A percentile compares a stretch with the other conserved stretches of the same genome.
Evolutionary conservation across 2,329 filamentous ascomycete species (phyloP).

Genomic region (Polychaeton citri): DNA sequence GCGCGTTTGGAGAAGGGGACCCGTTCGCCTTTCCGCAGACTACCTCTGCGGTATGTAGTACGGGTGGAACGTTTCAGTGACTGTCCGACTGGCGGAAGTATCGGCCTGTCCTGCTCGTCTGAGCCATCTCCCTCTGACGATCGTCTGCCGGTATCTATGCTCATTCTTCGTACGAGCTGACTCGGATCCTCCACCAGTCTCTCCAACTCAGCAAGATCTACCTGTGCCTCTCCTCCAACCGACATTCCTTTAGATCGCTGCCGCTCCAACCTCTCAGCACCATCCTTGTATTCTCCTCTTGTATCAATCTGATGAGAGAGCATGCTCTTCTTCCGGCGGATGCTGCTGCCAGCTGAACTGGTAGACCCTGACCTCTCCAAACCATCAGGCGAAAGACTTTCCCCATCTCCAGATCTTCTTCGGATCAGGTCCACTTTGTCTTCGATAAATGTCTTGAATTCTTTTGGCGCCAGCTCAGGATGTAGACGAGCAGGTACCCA

Average conservation of each 20-base stretch:
- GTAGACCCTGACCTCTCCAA: conserved; percentile 41
- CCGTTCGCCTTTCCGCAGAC: conserved; percentile 65
- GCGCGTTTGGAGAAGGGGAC: conserved; percentile 62
- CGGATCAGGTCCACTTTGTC: conserved; percentile 84
- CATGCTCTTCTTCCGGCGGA: conserved; percentile 89
- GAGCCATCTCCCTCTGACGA: conserved; percentile 27
- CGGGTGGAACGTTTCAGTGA: conserved; percentile 79
- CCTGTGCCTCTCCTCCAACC: conserved; percentile 41
- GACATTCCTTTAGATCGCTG: conserved; percentile 48
- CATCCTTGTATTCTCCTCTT: conserved; percentile 64
- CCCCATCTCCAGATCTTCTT: conserved; percentile 58
- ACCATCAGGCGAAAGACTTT: conserved; percentile 47
- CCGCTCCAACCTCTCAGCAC: conserved; percentile 64
- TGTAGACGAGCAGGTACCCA: conserved; percentile 95
- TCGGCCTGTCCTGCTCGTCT: conserved; percentile 17
- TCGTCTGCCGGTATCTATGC: conserved; percentile 35
- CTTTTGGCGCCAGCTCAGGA: conserved; percentile 84
- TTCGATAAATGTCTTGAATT: conserved; percentile 94
- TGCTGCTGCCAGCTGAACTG: conserved; percentile 44
- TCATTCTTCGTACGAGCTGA: conserved; percentile 57
- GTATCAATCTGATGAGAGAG: conserved; percentile 82
- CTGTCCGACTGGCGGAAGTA: conserved; percentile 47
- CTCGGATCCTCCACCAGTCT: conserved; percentile 70
- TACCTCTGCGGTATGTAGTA: conserved; percentile 83
- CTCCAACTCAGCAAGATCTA: conserved; percentile 56